A percentile compares a stretch with the other conserved stretches of the same genome.
Conservation (phyloP, 2,329 filamentous ascomycete genomes). For the Hymenoscyphus albidus region DNA sequence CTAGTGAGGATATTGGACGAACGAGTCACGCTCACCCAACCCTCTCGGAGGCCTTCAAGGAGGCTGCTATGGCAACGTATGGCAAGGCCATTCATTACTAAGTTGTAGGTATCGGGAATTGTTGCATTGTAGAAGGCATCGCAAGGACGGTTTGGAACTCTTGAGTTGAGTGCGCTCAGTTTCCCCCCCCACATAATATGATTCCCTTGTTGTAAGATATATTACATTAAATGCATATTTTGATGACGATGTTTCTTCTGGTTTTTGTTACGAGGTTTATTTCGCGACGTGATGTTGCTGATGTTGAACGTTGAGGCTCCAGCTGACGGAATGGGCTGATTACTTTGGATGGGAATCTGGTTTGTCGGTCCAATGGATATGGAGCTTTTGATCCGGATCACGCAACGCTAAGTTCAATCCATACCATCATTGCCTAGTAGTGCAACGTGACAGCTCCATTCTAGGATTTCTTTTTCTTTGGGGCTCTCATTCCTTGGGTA, state of each 20-base stretch:
- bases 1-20: constrained; percentile 87
- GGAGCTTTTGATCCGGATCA: background rate
- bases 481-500: background rate
- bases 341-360: background rate
- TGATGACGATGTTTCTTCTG: background rate
- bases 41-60: constrained; percentile 95
- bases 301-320: background rate
- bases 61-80: constrained; percentile 97
- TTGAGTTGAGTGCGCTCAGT: constrained; percentile 7
- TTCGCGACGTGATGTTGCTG: background rate
- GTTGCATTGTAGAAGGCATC: constrained; percentile 3
- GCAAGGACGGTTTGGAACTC: constrained; percentile 8
- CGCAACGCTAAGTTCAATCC: too few relatives aligned
- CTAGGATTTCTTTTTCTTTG: background rate
- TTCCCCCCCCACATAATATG: constrained; percentile 5
- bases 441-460: background rate
- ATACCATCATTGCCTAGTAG: background rate
- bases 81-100: constrained; percentile 95
- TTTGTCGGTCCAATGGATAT: background rate
- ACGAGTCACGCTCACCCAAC: constrained; percentile 92
- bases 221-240: constrained; percentile 24
- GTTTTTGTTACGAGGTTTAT: background rate
- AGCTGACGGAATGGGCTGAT: background rate
- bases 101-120: constrained; percentile 20
- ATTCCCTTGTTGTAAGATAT: constrained; percentile 32